Evolutionary conservation across 345 rosid genomes (phyloP), one percentile per base, ranked within the genome.

Genomic region (Lepidium africanum): DNA sequence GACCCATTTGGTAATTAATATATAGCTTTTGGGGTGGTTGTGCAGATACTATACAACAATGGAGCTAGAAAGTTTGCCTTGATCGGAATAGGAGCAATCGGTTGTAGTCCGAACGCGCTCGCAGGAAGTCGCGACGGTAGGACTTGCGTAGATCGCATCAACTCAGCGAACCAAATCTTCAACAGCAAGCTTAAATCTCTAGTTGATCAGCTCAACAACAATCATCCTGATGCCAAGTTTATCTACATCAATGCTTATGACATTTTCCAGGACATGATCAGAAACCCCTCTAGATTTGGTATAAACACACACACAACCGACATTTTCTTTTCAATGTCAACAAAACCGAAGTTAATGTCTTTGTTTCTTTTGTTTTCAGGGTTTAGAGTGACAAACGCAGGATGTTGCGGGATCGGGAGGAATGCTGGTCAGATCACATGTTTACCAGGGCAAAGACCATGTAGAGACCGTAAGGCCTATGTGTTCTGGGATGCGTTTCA

Each of bases 371-470:
- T 48, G 14, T 32, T 53, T 51, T 42, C 81, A 88, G 89, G 90
- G 30, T 82, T 88, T 27, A 75, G 39, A 40, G 87, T 84, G 2
- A 82, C 86, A 2, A 82, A 85, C 57, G 74, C 79, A 0, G 96
- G 92, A 7, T 89, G 96, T 52, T 89, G 92, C 15, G 96, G 96
- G 5, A 84, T 83, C 0, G 96, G 96, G 30, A 82, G 90, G 59
- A 89, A 89, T 75, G 86, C 82, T 4, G 96, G 96, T 27, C 96
- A 88, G 66, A 80, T 86, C 41, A 87, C 90, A n/a, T 89, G 96
- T 64, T 73, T 89, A 62, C 96, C 96, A 3, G 23, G 33, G 19
- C 86, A 82, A 63, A 77, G 64, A 14, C 91, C 96, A 0, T 89
- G 96, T 76, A 69, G 12, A 23, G 63, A 85, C 59, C 79, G 91